These are phyloP conservation scores for Candida sojae DNA, from an alignment of 1,139 yeast genomes.

Conservation along the genomic window DNA sequence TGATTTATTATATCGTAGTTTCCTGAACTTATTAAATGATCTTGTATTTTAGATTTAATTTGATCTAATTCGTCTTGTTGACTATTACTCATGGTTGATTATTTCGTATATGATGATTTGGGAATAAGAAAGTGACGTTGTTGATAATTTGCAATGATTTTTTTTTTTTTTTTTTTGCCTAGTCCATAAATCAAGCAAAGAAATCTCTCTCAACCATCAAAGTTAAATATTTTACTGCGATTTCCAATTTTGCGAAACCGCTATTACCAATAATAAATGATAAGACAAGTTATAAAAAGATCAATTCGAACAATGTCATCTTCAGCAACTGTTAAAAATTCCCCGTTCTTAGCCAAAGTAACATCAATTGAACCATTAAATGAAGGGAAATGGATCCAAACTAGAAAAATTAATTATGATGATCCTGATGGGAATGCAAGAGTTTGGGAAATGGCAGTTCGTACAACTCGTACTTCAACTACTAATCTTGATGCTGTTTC, in stretches of 20 bases:
- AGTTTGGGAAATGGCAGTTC: constrained; percentile 90
- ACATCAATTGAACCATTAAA: constrained; percentile 29
- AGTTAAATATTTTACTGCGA: too few relatives aligned
- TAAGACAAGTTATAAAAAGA: constrained; percentile 1
- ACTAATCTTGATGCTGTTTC: constrained; percentile 86
- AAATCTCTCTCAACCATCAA: too few relatives aligned
- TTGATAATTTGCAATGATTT: too few relatives aligned
- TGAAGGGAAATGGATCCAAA: constrained; percentile 49
- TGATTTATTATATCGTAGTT: constrained; percentile 72
- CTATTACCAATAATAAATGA: not conserved
- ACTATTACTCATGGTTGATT: constrained; percentile 13
- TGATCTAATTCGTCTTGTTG: constrained; percentile 47
- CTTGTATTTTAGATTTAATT: constrained; percentile 65
- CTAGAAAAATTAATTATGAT: constrained; percentile 60
- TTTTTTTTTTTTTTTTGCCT: not conserved
- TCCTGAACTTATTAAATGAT: constrained; percentile 73
- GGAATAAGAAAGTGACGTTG: too few relatives aligned
- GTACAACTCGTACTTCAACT: constrained; percentile 73
- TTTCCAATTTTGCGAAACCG: too few relatives aligned
- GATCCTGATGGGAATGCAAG: constrained; percentile 68
- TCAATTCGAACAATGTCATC: constrained; percentile 5
- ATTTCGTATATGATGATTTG: not conserved
- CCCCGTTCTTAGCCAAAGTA: constrained; percentile 39
- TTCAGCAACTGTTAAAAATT: constrained; percentile 20
- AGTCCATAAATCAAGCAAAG: too few relatives aligned